Conservation (phyloP, 1,284 basidiomycete genomes). For the Sporisorium scitamineum region DNA sequence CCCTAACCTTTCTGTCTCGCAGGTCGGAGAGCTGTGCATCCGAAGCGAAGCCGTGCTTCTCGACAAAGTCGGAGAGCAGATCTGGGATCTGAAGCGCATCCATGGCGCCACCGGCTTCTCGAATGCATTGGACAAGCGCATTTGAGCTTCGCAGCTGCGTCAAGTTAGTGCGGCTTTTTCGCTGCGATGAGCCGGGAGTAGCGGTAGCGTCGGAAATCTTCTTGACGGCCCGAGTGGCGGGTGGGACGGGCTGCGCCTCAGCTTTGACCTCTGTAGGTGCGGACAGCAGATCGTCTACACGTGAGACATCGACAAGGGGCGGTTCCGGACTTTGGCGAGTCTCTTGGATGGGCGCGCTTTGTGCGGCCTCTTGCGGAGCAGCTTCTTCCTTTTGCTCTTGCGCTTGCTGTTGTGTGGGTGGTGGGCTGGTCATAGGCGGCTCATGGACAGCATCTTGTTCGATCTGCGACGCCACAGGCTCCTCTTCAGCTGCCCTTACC, state of each 20-base stretch:
- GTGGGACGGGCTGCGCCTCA: background rate
- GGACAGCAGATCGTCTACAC: constrained; percentile 24
- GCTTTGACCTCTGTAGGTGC: constrained; percentile 7
- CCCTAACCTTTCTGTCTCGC: constrained; percentile 41
- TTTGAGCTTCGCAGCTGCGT: constrained; percentile 36
- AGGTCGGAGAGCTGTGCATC: constrained; percentile 40
- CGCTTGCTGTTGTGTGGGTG: background rate
- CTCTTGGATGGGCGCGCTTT: background rate
- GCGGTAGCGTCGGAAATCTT: background rate
- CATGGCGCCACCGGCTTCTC: constrained; percentile 41
- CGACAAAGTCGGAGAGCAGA: constrained; percentile 35
- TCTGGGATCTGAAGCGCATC: constrained; percentile 38
- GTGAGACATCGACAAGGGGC: constrained; percentile 9
- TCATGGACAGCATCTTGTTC: background rate
- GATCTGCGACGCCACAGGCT: background rate
- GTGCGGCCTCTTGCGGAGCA: background rate
- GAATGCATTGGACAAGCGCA: constrained; percentile 43
- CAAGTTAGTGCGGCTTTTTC: constrained; percentile 36
- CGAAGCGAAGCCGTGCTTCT: constrained; percentile 33
- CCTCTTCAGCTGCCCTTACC: background rate
- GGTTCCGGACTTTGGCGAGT: background rate
- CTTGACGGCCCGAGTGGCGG: constrained; percentile 19
- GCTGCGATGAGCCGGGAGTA: constrained; percentile 21
- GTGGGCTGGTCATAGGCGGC: background rate
- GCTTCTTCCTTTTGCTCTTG: background rate